phyloP scores from a whole-genome alignment of 192 early-diverging fungal species.

The Linnemannia schmuckeri region DNA sequence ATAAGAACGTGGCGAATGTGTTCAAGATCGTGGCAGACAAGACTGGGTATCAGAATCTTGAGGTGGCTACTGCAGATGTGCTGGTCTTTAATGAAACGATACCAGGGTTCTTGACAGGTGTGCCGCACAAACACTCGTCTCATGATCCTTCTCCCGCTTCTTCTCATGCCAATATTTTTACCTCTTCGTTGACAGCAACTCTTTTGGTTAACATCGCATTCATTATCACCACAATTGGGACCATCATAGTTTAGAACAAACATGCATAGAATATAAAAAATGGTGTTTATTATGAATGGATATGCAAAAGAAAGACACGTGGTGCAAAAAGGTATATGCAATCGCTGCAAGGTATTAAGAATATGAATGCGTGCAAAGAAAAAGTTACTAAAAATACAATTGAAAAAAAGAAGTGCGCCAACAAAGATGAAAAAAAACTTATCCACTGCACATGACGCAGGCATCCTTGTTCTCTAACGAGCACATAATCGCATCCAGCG shows the following conservation, averaged over 20 bases:
- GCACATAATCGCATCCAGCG: conserved; percentile 79
- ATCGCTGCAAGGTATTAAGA: background rate
- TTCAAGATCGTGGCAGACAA: conserved; percentile 44
- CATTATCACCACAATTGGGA: background rate
- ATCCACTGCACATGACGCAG: conserved; percentile 91
- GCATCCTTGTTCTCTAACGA: conserved; percentile 93
- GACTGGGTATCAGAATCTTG: conserved; percentile 48
- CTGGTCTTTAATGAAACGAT: background rate
- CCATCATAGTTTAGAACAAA: background rate
- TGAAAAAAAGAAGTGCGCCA: background rate
- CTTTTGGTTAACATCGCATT: background rate
- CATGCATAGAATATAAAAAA: background rate
- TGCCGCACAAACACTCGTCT: background rate
- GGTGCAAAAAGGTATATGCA: background rate
- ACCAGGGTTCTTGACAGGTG: background rate
- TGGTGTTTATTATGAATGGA: background rate
- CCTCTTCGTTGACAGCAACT: background rate
- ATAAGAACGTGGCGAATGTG: conserved; percentile 57
- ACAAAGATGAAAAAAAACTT: conserved; percentile 31
- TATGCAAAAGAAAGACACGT: no score
- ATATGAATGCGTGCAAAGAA: background rate
- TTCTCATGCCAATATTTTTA: background rate
- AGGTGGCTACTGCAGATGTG: background rate
- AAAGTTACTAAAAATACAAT: background rate
- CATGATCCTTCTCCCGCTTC: background rate